Evolutionary conservation across 441 rosid genomes (phyloP), one percentile per base, ranked within the genome.

Genomic region (Euphorbia schlechtendalii): DNA sequence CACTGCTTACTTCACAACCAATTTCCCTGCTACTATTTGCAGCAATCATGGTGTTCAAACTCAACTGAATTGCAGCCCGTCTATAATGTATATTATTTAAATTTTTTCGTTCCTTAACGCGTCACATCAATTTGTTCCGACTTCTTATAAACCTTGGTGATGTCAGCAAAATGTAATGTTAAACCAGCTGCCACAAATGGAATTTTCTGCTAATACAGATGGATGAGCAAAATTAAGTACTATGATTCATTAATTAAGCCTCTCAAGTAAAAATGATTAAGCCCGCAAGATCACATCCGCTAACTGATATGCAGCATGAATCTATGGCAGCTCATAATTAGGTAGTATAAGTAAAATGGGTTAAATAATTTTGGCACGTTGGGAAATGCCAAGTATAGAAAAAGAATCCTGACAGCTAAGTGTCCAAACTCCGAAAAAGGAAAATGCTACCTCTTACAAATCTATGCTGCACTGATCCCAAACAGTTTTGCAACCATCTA

Each of bases 1-100:
- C 69, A 18, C 73, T 77, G 25, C 54, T 10, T 32, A 56, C 67
- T 63, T 20, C 77, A 30, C 70, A 63, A 38, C 73, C 84, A 53
- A 67, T 18, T 59, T 28, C 48, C 25, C 59, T 76, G 40, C 72
- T 81, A 12, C 24, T 78, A 43, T 43, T 76, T 43, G 43, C 62
- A 30, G 78, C 76, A 65, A 54, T 55, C 46, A 9, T 59, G 32
- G 38, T 68, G 63, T 56, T 74, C 45, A 68, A 65, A 18, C 22
- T 15, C 65, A 12, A 61, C 12, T 70, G 20, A 73, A 40, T 46
- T 8, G 51, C 18, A n/a, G 18, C 41, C n/a, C 52, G 6, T 38
- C 3, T 14, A 22, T 27, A 14, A 48, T n/a, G n/a, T n/a, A n/a
- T n/a, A n/a, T n/a, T n/a, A n/a, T n/a, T n/a, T n/a, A n/a, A n/a